Percentiles rank a stretch among this genome's conserved stretches.
Conservation (phyloP, 352 stramenopile species). For the Pythium dissimile region DNA sequence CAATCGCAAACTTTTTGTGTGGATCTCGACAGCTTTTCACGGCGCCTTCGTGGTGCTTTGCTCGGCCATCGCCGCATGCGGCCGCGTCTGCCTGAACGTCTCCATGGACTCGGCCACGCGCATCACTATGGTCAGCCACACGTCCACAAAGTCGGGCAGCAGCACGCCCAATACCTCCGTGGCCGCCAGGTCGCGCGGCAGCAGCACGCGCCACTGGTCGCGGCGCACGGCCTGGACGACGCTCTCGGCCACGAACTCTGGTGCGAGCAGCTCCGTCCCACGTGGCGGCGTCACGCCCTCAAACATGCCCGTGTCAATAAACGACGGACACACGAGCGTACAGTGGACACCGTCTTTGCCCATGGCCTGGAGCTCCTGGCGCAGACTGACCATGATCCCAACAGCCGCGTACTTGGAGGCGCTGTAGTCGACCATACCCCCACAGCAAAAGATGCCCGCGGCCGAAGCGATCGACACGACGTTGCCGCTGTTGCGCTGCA, state of each 20-base stretch:
- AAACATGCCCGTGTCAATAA: conserved; percentile 43
- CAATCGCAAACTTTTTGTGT: too few relatives aligned
- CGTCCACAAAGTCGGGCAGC: conserved; percentile 17
- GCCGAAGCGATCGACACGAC: conserved; percentile 40
- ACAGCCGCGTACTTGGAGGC: conserved; percentile 41
- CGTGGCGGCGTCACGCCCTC: conserved; percentile 25
- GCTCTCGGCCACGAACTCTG: conserved; percentile 29
- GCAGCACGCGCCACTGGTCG: conserved; percentile 28
- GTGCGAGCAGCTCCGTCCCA: conserved; percentile 22
- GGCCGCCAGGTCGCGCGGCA: conserved; percentile 19
- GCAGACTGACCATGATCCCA: conserved; percentile 36
- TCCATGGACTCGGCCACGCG: neutral
- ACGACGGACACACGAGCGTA: conserved; percentile 37
- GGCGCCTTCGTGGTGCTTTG: too few relatives aligned
- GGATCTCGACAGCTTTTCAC: too few relatives aligned
- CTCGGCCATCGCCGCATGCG: conserved; percentile 1
- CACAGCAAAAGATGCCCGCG: conserved; percentile 35
- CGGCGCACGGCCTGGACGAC: conserved; percentile 29
- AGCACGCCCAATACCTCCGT: neutral
- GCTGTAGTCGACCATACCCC: conserved; percentile 40
- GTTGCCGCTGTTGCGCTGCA: conserved; percentile 33
- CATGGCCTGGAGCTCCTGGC: conserved; percentile 31
- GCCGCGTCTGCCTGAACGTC: neutral
- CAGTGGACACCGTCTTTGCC: conserved; percentile 26
- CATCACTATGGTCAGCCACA: neutral